Conservation (phyloP, 2,329 filamentous ascomycete genomes). For the Colletotrichum sojae region DNA sequence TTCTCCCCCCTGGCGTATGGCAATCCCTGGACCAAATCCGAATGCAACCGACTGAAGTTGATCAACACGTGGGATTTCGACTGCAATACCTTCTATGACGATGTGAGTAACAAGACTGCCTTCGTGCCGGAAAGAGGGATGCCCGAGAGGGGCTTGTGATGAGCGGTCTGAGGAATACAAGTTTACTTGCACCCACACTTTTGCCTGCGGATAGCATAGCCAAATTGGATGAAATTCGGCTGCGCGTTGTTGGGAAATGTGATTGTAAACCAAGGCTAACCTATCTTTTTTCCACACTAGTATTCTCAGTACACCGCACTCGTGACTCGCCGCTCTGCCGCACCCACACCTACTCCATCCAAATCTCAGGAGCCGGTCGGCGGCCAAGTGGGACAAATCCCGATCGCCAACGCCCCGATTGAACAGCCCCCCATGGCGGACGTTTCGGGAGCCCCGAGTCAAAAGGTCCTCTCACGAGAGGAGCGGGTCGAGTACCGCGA, state of each 20-base stretch:
- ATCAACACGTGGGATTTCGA: constrained; percentile 96
- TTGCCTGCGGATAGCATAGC: constrained; percentile 21
- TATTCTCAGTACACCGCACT: constrained; percentile 38
- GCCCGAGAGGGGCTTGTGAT: constrained; percentile 45
- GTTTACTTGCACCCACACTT: not conserved
- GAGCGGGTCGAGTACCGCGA: constrained; percentile 95
- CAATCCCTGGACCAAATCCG: constrained; percentile 90
- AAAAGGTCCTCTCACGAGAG: constrained; percentile 71
- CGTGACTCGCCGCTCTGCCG: constrained; percentile 25
- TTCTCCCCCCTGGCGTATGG: constrained; percentile 93
- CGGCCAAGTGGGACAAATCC: constrained; percentile 46
- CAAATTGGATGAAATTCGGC: constrained; percentile 33
- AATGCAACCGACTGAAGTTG: constrained; percentile 90
- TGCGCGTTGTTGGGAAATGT: not conserved
- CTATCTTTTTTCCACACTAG: constrained; percentile 22
- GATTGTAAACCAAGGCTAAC: constrained; percentile 23
- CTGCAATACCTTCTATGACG: constrained; percentile 91
- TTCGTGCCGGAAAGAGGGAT: constrained; percentile 54
- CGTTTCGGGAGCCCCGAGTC: constrained; percentile 66
- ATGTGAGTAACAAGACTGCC: constrained; percentile 74
- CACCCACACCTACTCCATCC: constrained; percentile 24
- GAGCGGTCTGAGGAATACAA: not conserved
- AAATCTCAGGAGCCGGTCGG: constrained; percentile 34
- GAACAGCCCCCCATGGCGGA: constrained; percentile 48
- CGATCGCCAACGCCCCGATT: constrained; percentile 45